A percentile compares a stretch with the other conserved stretches of the same genome.
Evolutionary conservation across 768 basidiomycete species (phyloP).

Genomic region (Mycena rebaudengoi): DNA sequence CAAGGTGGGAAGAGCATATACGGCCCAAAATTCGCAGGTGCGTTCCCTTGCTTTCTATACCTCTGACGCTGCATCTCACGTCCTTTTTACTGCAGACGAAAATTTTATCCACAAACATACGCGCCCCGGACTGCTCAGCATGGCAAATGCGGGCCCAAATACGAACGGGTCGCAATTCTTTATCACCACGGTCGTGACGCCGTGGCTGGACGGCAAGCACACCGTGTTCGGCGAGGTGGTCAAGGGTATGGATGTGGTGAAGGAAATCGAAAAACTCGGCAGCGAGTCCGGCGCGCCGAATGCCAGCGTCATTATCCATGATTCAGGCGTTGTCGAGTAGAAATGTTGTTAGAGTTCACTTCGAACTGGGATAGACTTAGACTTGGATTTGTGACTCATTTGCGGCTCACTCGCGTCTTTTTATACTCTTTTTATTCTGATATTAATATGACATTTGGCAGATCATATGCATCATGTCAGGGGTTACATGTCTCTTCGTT

Average conservation of each 20-base stretch:
- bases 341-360: too few relatives aligned
- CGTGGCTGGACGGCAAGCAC: constrained; percentile 85
- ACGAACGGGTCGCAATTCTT: constrained; percentile 94
- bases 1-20: constrained; percentile 77
- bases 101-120: constrained; percentile 83
- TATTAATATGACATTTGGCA: too few relatives aligned
- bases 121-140: constrained; percentile 73
- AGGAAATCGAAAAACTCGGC: constrained; percentile 52
- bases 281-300: constrained; percentile 48
- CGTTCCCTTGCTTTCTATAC: constrained; percentile 21
- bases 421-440: too few relatives aligned
- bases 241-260: constrained; percentile 66
- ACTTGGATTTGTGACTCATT: too few relatives aligned
- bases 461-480: too few relatives aligned
- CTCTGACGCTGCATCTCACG: too few relatives aligned
- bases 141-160: constrained; percentile 84
- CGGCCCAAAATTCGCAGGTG: constrained; percentile 72
- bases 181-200: constrained; percentile 79
- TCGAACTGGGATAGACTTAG: too few relatives aligned
- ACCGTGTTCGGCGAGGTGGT: constrained; percentile 89
- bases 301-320: constrained; percentile 59
- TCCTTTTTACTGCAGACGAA: constrained; percentile 63
- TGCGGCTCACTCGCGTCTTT: too few relatives aligned
- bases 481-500: too few relatives aligned
- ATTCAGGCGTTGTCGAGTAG: constrained; percentile 56